A percentile compares a stretch with the other conserved stretches of the same genome.
These are phyloP conservation scores for Aspergillus flavus DNA, from an alignment of 2,329 filamentous ascomycete genomes.

Conservation along the genomic window DNA sequence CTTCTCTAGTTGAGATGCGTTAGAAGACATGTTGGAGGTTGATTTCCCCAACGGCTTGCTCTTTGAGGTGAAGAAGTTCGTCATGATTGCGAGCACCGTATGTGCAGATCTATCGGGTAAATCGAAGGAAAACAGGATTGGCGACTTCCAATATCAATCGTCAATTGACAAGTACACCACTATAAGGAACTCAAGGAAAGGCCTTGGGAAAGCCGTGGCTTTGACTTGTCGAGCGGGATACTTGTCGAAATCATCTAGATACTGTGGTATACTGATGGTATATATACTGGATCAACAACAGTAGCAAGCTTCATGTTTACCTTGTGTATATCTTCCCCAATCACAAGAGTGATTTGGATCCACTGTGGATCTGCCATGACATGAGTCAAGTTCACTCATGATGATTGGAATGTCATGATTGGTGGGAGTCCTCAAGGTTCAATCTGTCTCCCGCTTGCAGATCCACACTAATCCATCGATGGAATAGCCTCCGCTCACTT, in stretches of 20 bases:
- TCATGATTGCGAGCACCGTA: not conserved
- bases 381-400: slow-evolving; percentile 8
- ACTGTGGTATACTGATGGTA: not conserved
- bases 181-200: not conserved
- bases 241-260: not conserved
- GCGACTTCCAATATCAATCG: not conserved
- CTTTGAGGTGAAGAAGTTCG: not conserved
- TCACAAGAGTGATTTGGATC: not conserved
- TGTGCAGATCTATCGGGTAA: not conserved
- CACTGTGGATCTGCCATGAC: not conserved
- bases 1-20: not conserved
- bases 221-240: not conserved
- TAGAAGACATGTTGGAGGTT: not conserved
- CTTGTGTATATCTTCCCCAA: not conserved
- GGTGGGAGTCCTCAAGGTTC: not conserved
- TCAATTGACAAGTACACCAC: not conserved
- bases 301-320: no score
- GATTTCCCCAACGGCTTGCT: no score
- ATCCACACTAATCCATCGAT: not conserved
- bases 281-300: not conserved
- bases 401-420: not conserved
- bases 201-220: not conserved
- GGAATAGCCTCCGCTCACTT: not conserved
- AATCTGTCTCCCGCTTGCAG: not conserved
- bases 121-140: no score